Evolutionary conservation across 2,329 filamentous ascomycete species (phyloP), one percentile per base, ranked within the genome.

Genomic region (Nannizzia gypsea): DNA sequence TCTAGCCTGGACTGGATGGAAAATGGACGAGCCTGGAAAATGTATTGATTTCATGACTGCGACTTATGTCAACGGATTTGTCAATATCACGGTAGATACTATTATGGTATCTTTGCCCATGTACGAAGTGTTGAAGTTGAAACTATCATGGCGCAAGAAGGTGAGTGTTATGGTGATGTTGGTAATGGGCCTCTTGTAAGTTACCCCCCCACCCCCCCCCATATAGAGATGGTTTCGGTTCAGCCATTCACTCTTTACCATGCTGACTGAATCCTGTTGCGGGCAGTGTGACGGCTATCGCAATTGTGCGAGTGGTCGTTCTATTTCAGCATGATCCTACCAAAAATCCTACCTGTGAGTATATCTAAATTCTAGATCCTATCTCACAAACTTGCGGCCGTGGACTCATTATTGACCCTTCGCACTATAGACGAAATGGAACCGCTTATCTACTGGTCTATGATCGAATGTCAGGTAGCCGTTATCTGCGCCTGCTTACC

Each of bases 91-190:
- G 5, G 64, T 66, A 6, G 66, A 67, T 26, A 48, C 60, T 1
- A 31, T 64, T 36, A 67, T 67, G 59, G 64, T 67, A 9, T n/a
- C 60, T n/a, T 60, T 65, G 57, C 66, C 66, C 6, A 46, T 67
- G 8, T 67, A 66, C 34, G 65, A 67, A 26, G 63, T 67, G 5
- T 6, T 58, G 9, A 66, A 66, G 59, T 52, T 67, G 59, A 63
- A 66, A 34, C 36, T 67, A 24, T 61, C 60, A 0, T 22, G 17
- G 38, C 57, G 54, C 4, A 66, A 64, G 56, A 67, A 66, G 31
- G 6, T 64, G 1, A 63, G 62, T 15, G 56, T 58, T 24, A 38
- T 17, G 4, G 13, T 58, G n/a, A 58, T 58, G 56, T 58, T 58
- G 17, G 40, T 15, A 22, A 44, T 58, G 56, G 56, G 56, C 9